Evolutionary conservation across 768 basidiomycete species (phyloP).

Genomic region (Tylopilus cervinicoccineus): DNA sequence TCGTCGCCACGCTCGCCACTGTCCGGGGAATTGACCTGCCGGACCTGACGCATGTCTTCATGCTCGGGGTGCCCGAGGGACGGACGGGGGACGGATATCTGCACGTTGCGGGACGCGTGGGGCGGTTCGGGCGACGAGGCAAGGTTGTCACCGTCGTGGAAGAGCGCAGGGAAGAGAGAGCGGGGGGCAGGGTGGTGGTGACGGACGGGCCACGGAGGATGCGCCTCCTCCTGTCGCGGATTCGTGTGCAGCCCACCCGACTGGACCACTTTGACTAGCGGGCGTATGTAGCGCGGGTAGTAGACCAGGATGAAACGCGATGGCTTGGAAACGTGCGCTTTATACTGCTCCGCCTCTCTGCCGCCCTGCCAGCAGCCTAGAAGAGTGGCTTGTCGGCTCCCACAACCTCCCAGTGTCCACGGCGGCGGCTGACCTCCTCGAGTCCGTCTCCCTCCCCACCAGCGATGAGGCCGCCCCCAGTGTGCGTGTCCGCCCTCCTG

Average conservation of each 20-base stretch:
- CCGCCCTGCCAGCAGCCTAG: no score
- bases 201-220: constrained; percentile 39
- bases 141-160: constrained; percentile 64
- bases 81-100: constrained; percentile 56
- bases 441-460: background rate
- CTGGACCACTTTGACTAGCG: constrained; percentile 48
- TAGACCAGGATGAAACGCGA: background rate
- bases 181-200: constrained; percentile 24
- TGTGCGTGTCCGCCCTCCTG: constrained; percentile 2
- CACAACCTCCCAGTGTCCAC: constrained; percentile 3
- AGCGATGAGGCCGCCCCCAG: constrained; percentile 10
- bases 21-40: constrained; percentile 73
- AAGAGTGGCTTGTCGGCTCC: constrained; percentile 13
- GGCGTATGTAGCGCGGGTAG: background rate
- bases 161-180: constrained; percentile 28
- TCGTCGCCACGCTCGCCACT: constrained; percentile 67
- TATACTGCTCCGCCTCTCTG: constrained; percentile 4
- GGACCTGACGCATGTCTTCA: constrained; percentile 69
- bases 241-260: constrained; percentile 42
- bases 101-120: constrained; percentile 73
- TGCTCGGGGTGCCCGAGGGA: constrained; percentile 57
- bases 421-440: constrained; percentile 30
- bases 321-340: background rate
- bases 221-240: constrained; percentile 39
- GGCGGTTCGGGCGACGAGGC: constrained; percentile 62